These are phyloP conservation scores for Jaenimonas drosophilae DNA, from an alignment of 208 protist species.

Conservation along the genomic window DNA sequence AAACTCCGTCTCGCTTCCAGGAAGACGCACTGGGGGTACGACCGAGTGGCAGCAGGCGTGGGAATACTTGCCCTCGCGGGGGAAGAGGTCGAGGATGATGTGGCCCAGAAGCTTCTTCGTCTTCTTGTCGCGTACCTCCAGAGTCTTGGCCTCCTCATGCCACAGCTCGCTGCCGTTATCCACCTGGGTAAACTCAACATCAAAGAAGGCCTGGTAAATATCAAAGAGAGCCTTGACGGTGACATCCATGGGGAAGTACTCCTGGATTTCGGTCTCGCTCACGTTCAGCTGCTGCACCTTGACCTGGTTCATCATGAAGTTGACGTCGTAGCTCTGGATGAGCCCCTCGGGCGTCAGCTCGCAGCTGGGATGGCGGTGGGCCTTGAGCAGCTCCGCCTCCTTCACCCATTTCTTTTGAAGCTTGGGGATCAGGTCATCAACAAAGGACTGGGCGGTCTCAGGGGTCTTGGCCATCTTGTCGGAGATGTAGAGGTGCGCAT, in stretches of 20 bases:
- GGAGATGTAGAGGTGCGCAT: conserved; percentile 50
- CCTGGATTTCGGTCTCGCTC: conserved; percentile 70
- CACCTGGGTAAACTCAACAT: conserved; percentile 58
- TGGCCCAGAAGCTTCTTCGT: conserved; percentile 47
- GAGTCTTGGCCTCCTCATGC: conserved; percentile 51
- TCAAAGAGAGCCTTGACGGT: conserved; percentile 73
- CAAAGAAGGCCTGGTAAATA: conserved; percentile 79
- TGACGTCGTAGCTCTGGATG: conserved; percentile 62
- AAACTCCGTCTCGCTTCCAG: conserved; percentile 37
- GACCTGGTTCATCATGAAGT: conserved; percentile 75
- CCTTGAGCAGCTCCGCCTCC: conserved; percentile 56
- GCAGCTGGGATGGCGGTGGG: conserved; percentile 55
- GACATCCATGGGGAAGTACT: conserved; percentile 78
- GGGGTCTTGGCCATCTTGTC: conserved; percentile 81
- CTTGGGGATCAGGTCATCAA: conserved; percentile 53
- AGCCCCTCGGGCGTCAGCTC: conserved; percentile 41
- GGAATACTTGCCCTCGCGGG: conserved; percentile 75
- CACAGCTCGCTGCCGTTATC: conserved; percentile 67
- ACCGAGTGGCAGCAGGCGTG: conserved; percentile 79
- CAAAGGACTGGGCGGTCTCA: conserved; percentile 41
- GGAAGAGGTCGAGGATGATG: conserved; percentile 81
- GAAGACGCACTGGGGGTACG: conserved; percentile 46
- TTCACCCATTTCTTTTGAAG: conserved; percentile 66
- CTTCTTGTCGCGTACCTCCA: conserved; percentile 57
- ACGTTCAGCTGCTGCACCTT: conserved; percentile 76